A percentile compares a stretch with the other conserved stretches of the same genome.
These are phyloP conservation scores for Gaertneriomyces sp. DNA, from an alignment of 192 early-diverging fungal species.

Conservation along the genomic window DNA sequence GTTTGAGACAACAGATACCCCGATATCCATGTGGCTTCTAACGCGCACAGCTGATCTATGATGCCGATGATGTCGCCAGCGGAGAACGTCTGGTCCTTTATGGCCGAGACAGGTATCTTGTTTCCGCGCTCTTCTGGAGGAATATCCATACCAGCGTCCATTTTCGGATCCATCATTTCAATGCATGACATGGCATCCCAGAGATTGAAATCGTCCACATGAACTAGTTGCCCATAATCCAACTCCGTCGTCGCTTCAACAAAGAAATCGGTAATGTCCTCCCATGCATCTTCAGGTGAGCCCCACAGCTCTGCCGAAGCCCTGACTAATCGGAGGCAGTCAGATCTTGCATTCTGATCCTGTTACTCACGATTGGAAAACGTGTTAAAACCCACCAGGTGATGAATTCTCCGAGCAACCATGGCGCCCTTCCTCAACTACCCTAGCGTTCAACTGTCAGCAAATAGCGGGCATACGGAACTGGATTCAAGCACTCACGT, in stretches of 20 bases:
- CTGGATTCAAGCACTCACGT: too few relatives aligned
- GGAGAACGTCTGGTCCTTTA: neutral
- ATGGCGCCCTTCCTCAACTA: too few relatives aligned
- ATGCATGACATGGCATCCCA: slow-evolving; percentile 31
- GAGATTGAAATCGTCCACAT: slow-evolving; percentile 14
- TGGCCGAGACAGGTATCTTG: slow-evolving; percentile 10
- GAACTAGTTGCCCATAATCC: slow-evolving; percentile 16
- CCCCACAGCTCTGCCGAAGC: too few relatives aligned
- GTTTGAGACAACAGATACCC: slow-evolving; percentile 28
- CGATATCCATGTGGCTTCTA: slow-evolving; percentile 25
- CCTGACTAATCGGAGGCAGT: too few relatives aligned
- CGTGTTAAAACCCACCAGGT: too few relatives aligned
- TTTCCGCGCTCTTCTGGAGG: neutral
- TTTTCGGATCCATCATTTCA: slow-evolving; percentile 41
- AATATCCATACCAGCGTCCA: slow-evolving; percentile 32
- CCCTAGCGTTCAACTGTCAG: too few relatives aligned
- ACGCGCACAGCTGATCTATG: slow-evolving; percentile 18
- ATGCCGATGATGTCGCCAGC: slow-evolving; percentile 27
- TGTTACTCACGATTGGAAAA: too few relatives aligned
- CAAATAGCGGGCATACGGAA: too few relatives aligned
- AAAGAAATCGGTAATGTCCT: slow-evolving; percentile 24
- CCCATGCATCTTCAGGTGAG: neutral
- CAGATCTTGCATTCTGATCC: too few relatives aligned
- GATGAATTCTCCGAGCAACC: too few relatives aligned
- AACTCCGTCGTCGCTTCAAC: slow-evolving; percentile 20